Conservation (phyloP, 139 green algal genomes). For the Chlorella sp. region DNA sequence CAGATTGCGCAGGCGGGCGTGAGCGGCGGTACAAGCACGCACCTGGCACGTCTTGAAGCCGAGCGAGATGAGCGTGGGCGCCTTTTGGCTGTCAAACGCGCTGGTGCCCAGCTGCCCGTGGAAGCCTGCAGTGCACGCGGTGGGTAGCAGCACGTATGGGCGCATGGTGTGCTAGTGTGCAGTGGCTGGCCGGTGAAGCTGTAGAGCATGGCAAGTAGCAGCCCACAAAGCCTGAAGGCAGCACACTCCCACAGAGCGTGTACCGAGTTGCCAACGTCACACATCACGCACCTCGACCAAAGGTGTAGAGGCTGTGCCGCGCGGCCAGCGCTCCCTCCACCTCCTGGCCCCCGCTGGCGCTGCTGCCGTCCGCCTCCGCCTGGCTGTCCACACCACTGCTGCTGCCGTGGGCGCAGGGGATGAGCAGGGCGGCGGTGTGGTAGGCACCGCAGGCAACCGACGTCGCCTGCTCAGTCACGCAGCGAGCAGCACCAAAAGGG, state of each 20-base stretch:
- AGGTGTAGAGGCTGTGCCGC: slow-evolving; percentile 33
- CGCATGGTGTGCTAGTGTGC: neutral
- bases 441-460: slow-evolving; percentile 59
- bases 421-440: slow-evolving; percentile 58
- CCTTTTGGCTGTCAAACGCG: slow-evolving; percentile 27
- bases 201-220: no score
- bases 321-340: neutral
- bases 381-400: no score
- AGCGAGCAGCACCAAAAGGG: neutral
- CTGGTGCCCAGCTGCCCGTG: slow-evolving; percentile 72
- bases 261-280: no score
- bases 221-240: no score
- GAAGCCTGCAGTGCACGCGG: slow-evolving; percentile 54
- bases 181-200: no score
- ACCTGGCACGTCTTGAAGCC: slow-evolving; percentile 40
- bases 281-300: slow-evolving; percentile 28
- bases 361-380: no score
- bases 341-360: no score
- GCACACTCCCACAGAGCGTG: no score
- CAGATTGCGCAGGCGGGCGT: no score
- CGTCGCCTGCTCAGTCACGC: slow-evolving; percentile 38
- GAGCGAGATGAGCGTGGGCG: slow-evolving; percentile 23
- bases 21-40: no score
- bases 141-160: slow-evolving; percentile 7
- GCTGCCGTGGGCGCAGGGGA: slow-evolving; percentile 4